phyloP scores from a whole-genome alignment of 768 basidiomycete genomes.

The Lentinula boryana region DNA sequence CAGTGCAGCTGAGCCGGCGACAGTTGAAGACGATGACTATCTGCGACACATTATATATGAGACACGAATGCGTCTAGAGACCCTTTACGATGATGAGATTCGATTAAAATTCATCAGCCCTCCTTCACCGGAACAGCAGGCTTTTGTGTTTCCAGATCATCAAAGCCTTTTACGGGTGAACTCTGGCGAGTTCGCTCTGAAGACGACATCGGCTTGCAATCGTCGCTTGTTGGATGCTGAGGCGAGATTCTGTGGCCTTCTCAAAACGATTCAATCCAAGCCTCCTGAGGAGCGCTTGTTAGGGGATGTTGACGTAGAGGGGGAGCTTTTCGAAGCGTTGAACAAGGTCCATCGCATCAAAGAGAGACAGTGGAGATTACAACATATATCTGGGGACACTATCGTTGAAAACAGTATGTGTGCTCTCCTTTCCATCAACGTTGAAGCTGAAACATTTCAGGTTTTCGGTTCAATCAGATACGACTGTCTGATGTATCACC shows the following conservation, averaged over 20 bases:
- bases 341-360: not conserved
- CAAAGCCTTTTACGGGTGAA: not conserved
- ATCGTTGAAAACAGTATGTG: not conserved
- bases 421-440: not conserved
- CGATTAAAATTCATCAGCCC: not conserved
- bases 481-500: not conserved
- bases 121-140: not conserved
- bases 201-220: not conserved
- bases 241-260: not conserved
- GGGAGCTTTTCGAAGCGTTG: not conserved
- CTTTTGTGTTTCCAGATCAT: not conserved
- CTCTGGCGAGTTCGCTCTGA: not conserved
- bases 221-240: not conserved
- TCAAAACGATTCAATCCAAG: not conserved
- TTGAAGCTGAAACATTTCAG: not conserved
- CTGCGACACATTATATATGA: too few species aligned
- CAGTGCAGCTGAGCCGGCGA: too few species aligned
- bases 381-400: not conserved
- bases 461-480: not conserved
- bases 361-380: not conserved
- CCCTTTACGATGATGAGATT: not conserved
- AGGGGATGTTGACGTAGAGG: not conserved
- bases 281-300: not conserved
- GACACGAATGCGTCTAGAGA: not conserved
- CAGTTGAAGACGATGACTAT: too few species aligned